These are phyloP conservation scores for Cryphonectria radicalis DNA, from an alignment of 2,329 filamentous ascomycete species.

Conservation along the genomic window DNA sequence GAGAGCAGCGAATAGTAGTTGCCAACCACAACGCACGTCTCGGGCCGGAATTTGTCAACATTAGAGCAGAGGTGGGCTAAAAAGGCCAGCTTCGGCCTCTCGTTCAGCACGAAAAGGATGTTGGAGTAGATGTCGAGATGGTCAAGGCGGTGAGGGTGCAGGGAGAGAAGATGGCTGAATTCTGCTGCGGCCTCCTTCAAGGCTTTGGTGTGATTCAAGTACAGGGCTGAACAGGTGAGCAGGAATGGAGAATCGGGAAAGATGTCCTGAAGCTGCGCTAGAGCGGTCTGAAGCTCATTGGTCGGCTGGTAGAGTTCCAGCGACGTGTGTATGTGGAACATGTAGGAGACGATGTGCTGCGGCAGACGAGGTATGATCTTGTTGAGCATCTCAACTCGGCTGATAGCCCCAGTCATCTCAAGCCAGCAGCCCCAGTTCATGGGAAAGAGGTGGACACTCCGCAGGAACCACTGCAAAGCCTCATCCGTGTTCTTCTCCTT, in stretches of 20 bases:
- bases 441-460: constrained; percentile 84
- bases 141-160: constrained; percentile 76
- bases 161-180: constrained; percentile 80
- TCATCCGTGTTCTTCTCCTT: constrained; percentile 89
- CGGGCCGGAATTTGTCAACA: constrained; percentile 93
- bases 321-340: constrained; percentile 90
- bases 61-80: constrained; percentile 87
- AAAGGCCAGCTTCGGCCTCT: constrained; percentile 87
- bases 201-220: constrained; percentile 89
- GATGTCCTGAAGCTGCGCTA: constrained; percentile 78
- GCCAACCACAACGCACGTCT: constrained; percentile 94
- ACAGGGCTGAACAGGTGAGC: constrained; percentile 83
- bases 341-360: constrained; percentile 88
- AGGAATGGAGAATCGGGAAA: constrained; percentile 91
- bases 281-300: constrained; percentile 71
- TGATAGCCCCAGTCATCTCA: constrained; percentile 82
- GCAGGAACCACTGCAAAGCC: constrained; percentile 84
- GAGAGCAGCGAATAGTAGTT: constrained; percentile 97
- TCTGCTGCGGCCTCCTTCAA: constrained; percentile 69
- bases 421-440: constrained; percentile 99
- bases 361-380: constrained; percentile 74
- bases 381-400: constrained; percentile 79
- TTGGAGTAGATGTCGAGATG: constrained; percentile 96
- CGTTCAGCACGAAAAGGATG: constrained; percentile 90
- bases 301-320: constrained; percentile 91